Evolutionary conservation across 2,329 filamentous ascomycete genomes (phyloP), one percentile per base, ranked within the genome.

Genomic region (Pseudogymnoascus sp.): DNA sequence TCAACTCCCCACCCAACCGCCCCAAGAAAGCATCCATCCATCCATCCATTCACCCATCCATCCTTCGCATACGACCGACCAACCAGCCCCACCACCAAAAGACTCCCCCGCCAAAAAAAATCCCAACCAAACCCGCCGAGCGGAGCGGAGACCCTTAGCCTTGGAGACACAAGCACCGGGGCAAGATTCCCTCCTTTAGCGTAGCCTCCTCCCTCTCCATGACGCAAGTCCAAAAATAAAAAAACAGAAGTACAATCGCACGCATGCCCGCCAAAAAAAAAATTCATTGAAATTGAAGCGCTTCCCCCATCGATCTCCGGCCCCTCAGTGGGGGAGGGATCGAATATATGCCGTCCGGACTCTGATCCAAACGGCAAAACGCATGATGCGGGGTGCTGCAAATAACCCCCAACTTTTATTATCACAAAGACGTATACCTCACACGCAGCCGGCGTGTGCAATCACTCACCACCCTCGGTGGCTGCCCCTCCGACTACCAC

Each of bases 401-500:
- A 33, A 53, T 33, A 53, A 33, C 47, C 28, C 15, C 47, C 28
- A 53, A 33, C 47, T 53, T 53, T 53, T 53, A 33, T 33, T 7
- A 15, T 18, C 28, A 33, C 33, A 33, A 33, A 33, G 33, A 33
- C 25, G n/a, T 33, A 53, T 53, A 12, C 9, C n/a, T 30, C 43
- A 18, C 43, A 33, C 22, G 7, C 9, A 50, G 14, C 18, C 25
- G 25, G 25, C 7, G 22, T 11, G 43, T 12, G 18, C 7, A 20
- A 20, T 14, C 20, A 47, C 33, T 63, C 65, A 67, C 64, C 67
- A 68, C 9, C 69, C 68, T 61, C 69, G 58, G 57, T 70, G 67
- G 28, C 69, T 71, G 4, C 66, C 67, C 62, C 69, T 64, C 15
- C 69, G 65, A 57, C 68, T 70, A 38, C 68, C 70, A 15, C 64